A percentile compares a stretch with the other conserved stretches of the same genome.
Conservation (phyloP, 108 stramenopile genomes). For the Nannochloropsis oceanica region DNA sequence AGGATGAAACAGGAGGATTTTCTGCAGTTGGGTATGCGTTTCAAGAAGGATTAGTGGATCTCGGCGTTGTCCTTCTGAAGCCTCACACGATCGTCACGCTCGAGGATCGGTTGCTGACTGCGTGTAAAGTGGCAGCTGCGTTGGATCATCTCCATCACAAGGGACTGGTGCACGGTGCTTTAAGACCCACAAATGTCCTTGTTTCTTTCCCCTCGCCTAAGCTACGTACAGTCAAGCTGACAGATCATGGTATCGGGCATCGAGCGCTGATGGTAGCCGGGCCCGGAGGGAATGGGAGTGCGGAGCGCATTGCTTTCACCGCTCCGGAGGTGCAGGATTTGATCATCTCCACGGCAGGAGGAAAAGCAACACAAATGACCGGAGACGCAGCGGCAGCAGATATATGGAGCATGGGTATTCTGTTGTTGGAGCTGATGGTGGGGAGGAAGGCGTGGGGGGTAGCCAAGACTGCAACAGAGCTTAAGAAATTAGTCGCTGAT, state of each 20-base stretch:
- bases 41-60: neutral
- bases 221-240: neutral
- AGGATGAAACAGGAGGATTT: neutral
- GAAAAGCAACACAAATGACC: too few relatives aligned
- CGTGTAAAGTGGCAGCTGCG: neutral
- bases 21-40: neutral
- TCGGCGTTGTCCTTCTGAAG: neutral
- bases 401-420: neutral
- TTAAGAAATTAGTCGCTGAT: neutral
- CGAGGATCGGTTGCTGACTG: neutral
- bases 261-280: neutral
- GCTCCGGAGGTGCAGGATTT: neutral
- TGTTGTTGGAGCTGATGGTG: neutral
- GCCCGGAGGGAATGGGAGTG: neutral
- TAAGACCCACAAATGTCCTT: neutral
- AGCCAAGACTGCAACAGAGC: neutral
- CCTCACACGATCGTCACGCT: neutral
- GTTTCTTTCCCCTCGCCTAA: neutral
- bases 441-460: neutral
- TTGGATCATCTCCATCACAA: neutral
- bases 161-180: neutral
- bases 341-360: neutral
- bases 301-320: neutral
- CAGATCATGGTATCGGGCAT: neutral
- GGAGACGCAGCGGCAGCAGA: neutral